A percentile compares a stretch with the other conserved stretches of the same genome.
Evolutionary conservation across 2,329 filamentous ascomycete genomes (phyloP).

Genomic region (Calonectria montana): DNA sequence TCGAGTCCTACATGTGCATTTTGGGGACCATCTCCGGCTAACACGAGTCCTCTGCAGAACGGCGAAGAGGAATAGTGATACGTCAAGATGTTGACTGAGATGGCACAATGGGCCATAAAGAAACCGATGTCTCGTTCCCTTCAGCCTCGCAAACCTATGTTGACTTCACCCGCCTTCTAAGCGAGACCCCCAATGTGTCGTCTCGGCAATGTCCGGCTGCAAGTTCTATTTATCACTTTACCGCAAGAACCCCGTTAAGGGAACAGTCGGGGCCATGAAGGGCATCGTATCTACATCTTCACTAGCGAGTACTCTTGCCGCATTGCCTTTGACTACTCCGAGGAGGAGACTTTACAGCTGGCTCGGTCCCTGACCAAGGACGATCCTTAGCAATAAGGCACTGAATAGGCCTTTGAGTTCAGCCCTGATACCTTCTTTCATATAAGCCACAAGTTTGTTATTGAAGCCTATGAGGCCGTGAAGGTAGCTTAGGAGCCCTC

Average conservation of each 20-base stretch:
- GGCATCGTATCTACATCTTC: conserved; percentile 93
- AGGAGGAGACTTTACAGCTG: conserved; percentile 84
- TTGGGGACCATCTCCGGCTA: conserved; percentile 1
- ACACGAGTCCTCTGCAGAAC: conserved; percentile 65
- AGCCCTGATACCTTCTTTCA: conserved; percentile 92
- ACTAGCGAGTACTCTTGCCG: conserved; percentile 95
- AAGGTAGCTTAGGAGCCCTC: conserved; percentile 95
- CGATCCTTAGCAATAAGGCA: conserved; percentile 66
- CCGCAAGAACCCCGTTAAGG: conserved; percentile 87
- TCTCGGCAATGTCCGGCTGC: conserved; percentile 84
- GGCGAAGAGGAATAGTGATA: conserved; percentile 97
- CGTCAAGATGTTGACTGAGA: too few species aligned
- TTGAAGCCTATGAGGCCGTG: conserved; percentile 90
- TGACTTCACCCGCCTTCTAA: conserved; percentile 88
- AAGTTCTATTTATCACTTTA: conserved; percentile 92
- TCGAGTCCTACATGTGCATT: not conserved
- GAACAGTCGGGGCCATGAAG: conserved; percentile 89
- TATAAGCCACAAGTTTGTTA: conserved; percentile 82
- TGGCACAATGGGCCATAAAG: conserved; percentile 94
- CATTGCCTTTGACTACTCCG: conserved; percentile 88
- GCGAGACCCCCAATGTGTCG: conserved; percentile 8
- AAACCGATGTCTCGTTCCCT: conserved; percentile 96
- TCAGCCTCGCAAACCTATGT: conserved; percentile 95
- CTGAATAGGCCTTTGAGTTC: conserved; percentile 84
- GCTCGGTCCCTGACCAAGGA: conserved; percentile 92